Evolutionary conservation across 225 moss, liverwort and hornwort genomes (phyloP).

Genomic region (Thuidium tamariscinum): DNA sequence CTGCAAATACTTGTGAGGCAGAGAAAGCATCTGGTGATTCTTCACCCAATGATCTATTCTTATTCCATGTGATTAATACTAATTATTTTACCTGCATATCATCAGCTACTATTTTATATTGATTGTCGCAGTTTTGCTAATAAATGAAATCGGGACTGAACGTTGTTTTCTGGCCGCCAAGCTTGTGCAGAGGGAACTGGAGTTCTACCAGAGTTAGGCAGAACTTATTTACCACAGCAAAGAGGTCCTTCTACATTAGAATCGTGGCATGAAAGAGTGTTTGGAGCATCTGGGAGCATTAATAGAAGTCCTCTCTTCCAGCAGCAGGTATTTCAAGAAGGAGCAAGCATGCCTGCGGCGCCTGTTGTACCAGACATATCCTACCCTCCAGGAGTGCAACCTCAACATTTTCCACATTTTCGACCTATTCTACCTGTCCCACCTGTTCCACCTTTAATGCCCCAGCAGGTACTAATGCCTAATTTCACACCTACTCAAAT

Average conservation of each 20-base stretch:
- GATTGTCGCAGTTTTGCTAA: background rate
- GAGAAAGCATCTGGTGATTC: background rate
- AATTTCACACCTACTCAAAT: background rate
- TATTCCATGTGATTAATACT: background rate
- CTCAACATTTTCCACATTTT: background rate
- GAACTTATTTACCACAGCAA: background rate
- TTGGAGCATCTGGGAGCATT: background rate
- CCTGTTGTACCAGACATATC: background rate
- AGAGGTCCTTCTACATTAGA: background rate
- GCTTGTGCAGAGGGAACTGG: background rate
- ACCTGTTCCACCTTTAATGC: background rate
- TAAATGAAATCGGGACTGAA: background rate
- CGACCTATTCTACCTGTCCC: slow-evolving; percentile 1
- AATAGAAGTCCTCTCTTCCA: background rate
- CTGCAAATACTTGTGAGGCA: background rate
- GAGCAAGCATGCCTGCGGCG: background rate
- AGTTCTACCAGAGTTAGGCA: background rate
- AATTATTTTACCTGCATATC: background rate
- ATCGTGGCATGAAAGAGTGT: background rate
- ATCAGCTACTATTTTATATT: background rate
- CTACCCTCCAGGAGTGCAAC: background rate
- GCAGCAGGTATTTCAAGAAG: background rate
- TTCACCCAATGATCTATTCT: background rate
- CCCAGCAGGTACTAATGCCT: background rate
- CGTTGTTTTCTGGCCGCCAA: background rate